These are phyloP conservation scores for Globisporangium acanthophoron DNA, from an alignment of 352 stramenopile species.

Conservation along the genomic window DNA sequence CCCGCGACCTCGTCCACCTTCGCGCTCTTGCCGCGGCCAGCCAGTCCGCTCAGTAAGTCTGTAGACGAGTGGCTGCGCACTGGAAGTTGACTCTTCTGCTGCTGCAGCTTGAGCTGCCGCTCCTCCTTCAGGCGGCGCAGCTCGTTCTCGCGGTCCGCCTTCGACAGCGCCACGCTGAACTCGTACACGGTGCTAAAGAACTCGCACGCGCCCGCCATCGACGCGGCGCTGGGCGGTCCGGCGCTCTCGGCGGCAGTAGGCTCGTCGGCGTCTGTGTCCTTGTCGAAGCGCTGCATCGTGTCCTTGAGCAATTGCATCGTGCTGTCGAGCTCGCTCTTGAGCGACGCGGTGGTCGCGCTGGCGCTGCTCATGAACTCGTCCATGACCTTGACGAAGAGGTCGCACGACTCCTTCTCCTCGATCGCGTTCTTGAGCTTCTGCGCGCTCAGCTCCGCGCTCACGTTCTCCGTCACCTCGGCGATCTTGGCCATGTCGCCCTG, in stretches of 20 bases:
- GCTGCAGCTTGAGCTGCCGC: constrained; percentile 45
- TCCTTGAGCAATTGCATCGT: constrained; percentile 42
- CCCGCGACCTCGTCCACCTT: constrained; percentile 11
- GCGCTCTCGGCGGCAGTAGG: not conserved
- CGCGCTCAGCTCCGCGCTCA: constrained; percentile 56
- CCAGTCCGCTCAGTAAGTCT: constrained; percentile 16
- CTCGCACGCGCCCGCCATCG: constrained; percentile 37
- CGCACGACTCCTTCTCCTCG: constrained; percentile 52
- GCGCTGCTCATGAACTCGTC: constrained; percentile 49
- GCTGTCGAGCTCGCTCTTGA: constrained; percentile 48
- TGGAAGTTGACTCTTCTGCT: constrained; percentile 36
- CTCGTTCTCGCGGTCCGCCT: constrained; percentile 74
- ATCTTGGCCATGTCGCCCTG: constrained; percentile 64
- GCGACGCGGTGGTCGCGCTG: constrained; percentile 13
- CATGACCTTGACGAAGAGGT: constrained; percentile 67
- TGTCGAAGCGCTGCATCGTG: constrained; percentile 63
- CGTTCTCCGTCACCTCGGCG: constrained; percentile 50
- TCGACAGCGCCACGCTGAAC: constrained; percentile 71
- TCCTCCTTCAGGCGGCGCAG: constrained; percentile 64
- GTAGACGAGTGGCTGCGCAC: constrained; percentile 24
- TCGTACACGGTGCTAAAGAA: constrained; percentile 77
- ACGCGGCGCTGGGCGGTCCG: constrained; percentile 18
- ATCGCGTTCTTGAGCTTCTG: constrained; percentile 75
- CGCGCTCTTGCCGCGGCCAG: constrained; percentile 4
- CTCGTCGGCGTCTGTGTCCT: constrained; percentile 27